Evolutionary conservation across 106 monocot species (phyloP).

Genomic region (Hemerocallis citrina): DNA sequence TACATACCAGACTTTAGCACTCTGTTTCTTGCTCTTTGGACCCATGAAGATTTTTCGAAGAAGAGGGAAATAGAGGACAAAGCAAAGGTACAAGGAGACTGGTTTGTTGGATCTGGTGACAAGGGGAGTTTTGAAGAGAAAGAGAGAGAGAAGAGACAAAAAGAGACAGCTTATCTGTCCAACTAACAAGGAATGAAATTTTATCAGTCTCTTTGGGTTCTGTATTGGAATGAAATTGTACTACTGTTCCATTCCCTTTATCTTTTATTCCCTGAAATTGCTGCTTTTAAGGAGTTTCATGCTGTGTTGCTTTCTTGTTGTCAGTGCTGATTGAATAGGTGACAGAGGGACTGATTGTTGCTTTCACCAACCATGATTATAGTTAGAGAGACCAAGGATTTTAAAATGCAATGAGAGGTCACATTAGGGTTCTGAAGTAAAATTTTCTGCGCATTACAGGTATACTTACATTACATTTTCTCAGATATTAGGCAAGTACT

Average conservation of each 20-base stretch:
- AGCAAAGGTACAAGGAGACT: not conserved
- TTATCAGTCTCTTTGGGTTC: not conserved
- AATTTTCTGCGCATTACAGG: not conserved
- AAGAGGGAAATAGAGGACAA: not conserved
- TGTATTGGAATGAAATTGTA: too few species aligned
- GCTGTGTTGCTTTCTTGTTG: not conserved
- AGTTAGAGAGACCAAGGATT: too few species aligned
- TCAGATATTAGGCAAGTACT: too few species aligned
- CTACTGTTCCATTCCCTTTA: not conserved
- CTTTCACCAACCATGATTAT: not conserved
- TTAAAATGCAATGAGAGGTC: too few species aligned
- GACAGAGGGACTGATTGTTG: not conserved
- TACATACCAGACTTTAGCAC: slow-evolving; percentile 9
- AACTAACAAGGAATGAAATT: slow-evolving; percentile 10
- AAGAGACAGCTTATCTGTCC: slow-evolving; percentile 10
- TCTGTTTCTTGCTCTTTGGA: slow-evolving; percentile 11
- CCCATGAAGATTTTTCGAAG: slow-evolving; percentile 10
- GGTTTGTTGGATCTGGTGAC: slow-evolving; percentile 21
- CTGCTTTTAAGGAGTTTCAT: not conserved
- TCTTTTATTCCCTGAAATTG: not conserved
- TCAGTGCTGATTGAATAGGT: not conserved
- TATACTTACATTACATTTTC: too few species aligned
- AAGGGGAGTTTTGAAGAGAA: slow-evolving; percentile 1
- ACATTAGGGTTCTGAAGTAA: not conserved
- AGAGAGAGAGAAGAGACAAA: slow-evolving; percentile 13